Evolutionary conservation across 169 alveolate genomes (phyloP).

Genomic region (Eimeria praecox): DNA sequence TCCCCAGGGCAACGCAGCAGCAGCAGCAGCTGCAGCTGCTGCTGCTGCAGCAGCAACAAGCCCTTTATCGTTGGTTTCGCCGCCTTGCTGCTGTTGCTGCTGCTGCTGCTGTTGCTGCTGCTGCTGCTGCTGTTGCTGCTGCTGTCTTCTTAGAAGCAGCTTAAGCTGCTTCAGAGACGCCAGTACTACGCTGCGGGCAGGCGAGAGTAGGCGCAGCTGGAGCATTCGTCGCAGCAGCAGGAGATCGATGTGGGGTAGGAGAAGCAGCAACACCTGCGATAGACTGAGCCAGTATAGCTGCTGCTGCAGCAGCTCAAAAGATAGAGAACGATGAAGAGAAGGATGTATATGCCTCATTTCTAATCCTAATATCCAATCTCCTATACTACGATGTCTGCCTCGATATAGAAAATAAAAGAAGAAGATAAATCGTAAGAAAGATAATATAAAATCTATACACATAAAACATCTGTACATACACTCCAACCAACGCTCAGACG

Average conservation of each 20-base stretch:
- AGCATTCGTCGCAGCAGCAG: conserved; percentile 65
- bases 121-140: conserved; percentile 1
- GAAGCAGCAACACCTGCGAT: conserved; percentile 58
- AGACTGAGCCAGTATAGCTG: conserved; percentile 74
- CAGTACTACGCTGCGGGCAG: not conserved
- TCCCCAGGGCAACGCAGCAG: not conserved
- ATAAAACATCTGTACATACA: conserved; percentile 24
- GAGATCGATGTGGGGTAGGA: conserved; percentile 57
- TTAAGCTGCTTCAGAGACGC: not conserved
- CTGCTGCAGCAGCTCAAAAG: conserved; percentile 73
- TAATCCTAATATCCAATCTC: conserved; percentile 67
- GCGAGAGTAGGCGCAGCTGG: not conserved
- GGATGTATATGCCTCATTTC: conserved; percentile 67
- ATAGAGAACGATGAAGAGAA: conserved; percentile 58
- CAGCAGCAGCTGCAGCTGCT: conserved; percentile 4
- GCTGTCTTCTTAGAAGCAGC: conserved; percentile 9
- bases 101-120: conserved; percentile 18
- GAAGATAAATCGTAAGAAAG: not conserved
- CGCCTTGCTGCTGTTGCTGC: not conserved
- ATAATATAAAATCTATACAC: not conserved
- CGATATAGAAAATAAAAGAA: conserved; percentile 4
- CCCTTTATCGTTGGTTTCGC: not conserved
- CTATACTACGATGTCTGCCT: conserved; percentile 53
- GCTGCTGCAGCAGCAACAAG: too few relatives aligned
- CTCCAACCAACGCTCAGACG: conserved; percentile 15